phyloP scores from a whole-genome alignment of 1,284 basidiomycete species.

The Exobasidium rhododendri region DNA sequence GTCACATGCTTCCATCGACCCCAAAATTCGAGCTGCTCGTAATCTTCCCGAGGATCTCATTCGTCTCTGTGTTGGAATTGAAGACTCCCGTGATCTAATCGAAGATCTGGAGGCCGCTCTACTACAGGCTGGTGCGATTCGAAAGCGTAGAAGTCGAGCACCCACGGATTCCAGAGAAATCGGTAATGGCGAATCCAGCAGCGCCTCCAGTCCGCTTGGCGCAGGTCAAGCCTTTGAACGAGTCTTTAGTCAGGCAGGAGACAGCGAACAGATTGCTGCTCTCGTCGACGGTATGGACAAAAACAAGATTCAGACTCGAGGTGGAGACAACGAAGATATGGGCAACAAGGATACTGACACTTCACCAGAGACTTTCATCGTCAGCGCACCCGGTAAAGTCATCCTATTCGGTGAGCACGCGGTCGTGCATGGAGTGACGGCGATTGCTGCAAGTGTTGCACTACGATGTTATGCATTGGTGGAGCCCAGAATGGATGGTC shows the following conservation, averaged over 20 bases:
- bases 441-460: slow-evolving; percentile 89
- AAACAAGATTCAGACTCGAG: slow-evolving; percentile 40
- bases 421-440: slow-evolving; percentile 95
- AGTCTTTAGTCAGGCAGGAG: slow-evolving; percentile 16
- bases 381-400: slow-evolving; percentile 81
- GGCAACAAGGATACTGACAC: background rate
- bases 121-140: slow-evolving; percentile 82
- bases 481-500: slow-evolving; percentile 70
- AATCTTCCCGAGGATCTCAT: slow-evolving; percentile 96
- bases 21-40: slow-evolving; percentile 83
- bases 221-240: slow-evolving; percentile 18
- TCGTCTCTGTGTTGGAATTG: slow-evolving; percentile 95
- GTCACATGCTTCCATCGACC: slow-evolving; percentile 98
- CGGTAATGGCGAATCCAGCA: slow-evolving; percentile 15
- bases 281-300: slow-evolving; percentile 36
- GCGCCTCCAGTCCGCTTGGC: slow-evolving; percentile 5
- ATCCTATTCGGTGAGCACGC: slow-evolving; percentile 99
- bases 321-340: slow-evolving; percentile 37
- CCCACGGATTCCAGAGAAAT: background rate
- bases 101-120: slow-evolving; percentile 93
- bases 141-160: slow-evolving; percentile 17
- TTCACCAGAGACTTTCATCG: slow-evolving; percentile 23
- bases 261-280: slow-evolving; percentile 25
- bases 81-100: slow-evolving; percentile 85
- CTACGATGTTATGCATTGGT: slow-evolving; percentile 88